Evolutionary conservation across 108 stramenopile genomes (phyloP).

Genomic region (Skeletonema menzelii): DNA sequence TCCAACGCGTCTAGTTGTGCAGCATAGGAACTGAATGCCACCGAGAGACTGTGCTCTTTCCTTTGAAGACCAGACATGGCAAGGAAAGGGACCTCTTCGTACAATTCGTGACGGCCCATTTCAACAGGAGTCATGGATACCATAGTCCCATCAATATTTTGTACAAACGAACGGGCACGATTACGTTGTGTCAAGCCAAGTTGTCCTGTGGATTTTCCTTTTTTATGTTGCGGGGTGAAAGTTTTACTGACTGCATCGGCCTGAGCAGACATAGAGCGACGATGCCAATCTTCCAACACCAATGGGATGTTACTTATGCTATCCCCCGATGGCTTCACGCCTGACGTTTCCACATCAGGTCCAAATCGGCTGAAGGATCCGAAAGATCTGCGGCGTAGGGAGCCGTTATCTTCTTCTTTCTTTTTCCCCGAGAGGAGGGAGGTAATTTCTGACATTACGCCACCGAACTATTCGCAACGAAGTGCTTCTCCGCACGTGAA

Average conservation of each 20-base stretch:
- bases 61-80: slow-evolving; percentile 84
- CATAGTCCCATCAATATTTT: slow-evolving; percentile 29
- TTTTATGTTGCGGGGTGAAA: background rate
- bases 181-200: background rate
- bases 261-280: slow-evolving; percentile 22
- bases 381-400: background rate
- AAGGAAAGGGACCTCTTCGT: slow-evolving; percentile 77
- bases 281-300: slow-evolving; percentile 26
- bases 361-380: background rate
- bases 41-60: slow-evolving; percentile 60
- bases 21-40: slow-evolving; percentile 79
- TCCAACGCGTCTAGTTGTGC: slow-evolving; percentile 73
- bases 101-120: slow-evolving; percentile 82
- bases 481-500: background rate
- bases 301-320: slow-evolving; percentile 31
- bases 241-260: background rate
- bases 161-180: slow-evolving; percentile 30
- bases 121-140: slow-evolving; percentile 58
- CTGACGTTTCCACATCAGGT: slow-evolving; percentile 10
- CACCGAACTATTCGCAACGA: background rate
- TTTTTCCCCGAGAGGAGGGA: background rate
- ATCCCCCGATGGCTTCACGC: slow-evolving; percentile 13
- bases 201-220: background rate
- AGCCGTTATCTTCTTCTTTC: background rate
- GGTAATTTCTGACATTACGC: background rate